Base-by-base conservation (phyloP, 1,284 basidiomycete species). In the Moesziomyces aphidis region DNA sequence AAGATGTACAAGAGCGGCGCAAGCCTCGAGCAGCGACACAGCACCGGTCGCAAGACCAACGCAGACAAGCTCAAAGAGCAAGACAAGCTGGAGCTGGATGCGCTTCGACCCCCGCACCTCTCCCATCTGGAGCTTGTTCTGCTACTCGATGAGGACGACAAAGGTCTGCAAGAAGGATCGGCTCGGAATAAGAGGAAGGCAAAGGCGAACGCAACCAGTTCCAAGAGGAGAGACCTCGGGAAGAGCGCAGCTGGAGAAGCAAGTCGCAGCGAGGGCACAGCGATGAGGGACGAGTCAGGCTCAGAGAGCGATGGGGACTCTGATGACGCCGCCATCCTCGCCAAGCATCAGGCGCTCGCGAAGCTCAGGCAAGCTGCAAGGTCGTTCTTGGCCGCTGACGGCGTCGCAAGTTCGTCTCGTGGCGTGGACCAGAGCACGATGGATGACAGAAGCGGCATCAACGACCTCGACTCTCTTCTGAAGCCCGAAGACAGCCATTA, bases 21-120 rank as follows among this genome's bases (percentile, higher is more conserved):
- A 5, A 75, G 73, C 45, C 68, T 75, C 39, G 73, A 75, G 28
- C 73, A 75, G 39, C 53, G 73, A n/a, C 61, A 67, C 47, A 75
- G 73, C 59, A 75, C 73, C 15, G 73, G 73, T 19, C 60, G 73
- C 22, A 75, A 75, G 52, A 75, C 67, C 10, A 75, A 75, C 44
- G 73, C 73, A 11, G 73, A 75, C 54, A 75, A 75, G 61, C 63
- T 67, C 31, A 70, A 61, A 22, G 57, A 75, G 55, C 63, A 75
- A 15, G 73, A 75, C 39, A 67, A 55, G 47, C 48, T 39, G 3
- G 63, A 75, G 51, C 59, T 75, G 22, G 73, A 75, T 11, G 55
- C 50, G 3, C 57, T 75, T 5, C 67, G 59, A 24, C 73, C 73
- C 5, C 7, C 44, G 17, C 57, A 61, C 22, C 58, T 75, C 4